Evolutionary conservation across 441 rosid species (phyloP), one percentile per base, ranked within the genome.

Genomic region (Pelargonium cotyledonis): DNA sequence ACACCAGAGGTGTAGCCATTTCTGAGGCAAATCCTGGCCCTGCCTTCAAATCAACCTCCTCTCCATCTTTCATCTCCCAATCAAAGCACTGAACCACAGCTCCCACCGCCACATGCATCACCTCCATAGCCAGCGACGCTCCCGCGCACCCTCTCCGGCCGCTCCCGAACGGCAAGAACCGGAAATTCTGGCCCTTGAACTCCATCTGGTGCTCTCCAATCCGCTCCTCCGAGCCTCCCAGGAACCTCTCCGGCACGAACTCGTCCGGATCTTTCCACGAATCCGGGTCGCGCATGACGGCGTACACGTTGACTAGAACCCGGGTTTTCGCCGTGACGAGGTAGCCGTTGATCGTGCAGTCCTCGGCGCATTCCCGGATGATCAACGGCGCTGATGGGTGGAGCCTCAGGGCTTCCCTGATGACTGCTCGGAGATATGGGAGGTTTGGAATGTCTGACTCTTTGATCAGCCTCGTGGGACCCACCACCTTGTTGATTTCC

Each of bases 121-220:
- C 73, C 43, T 75, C 78, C 10, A 84, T 38, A 11, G 83, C 90
- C 58, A 83, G 55, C 14, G 84, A 75, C 4, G 88, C 84, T 41
- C 92, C 92, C 0, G 86, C 89, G 62, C 95, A 89, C 63, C 90
- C 83, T 82, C 92, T 89, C 76, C 90, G 81, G 21, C 92, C 95
- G 23, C 77, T 78, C 53, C 92, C 95, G 68, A 87, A 89, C 60
- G 91, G 83, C 66, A 87, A 72, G 65, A 66, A 86, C 3, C 89
- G 70, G 47, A 86, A 88, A 68, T 88, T 85, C 68, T 85, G 90
- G 1, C 88, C 94, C 75, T 85, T 88, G 68, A 65, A 85, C 68
- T 87, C 92, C 97, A 83, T 88, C 41, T 14, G 70, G 43, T 72
- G 62, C 31, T 66, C 75, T 0, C 66, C 16, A 35, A 44, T 72